phyloP scores from a whole-genome alignment of 331 rosid species.

The Saraca asoca region DNA sequence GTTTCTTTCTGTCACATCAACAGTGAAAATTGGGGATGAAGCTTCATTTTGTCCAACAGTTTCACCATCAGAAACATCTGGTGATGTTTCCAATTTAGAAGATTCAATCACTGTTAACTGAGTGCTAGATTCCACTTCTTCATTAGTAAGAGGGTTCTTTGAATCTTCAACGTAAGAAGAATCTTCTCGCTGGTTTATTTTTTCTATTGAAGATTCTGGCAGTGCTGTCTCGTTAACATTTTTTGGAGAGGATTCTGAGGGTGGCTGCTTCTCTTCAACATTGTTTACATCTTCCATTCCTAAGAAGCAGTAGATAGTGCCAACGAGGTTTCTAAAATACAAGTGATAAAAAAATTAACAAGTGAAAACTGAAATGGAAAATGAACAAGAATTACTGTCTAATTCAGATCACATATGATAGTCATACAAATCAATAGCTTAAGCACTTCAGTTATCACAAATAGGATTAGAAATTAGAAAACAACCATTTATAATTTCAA shows the following conservation, averaged over 20 bases:
- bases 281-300: slow-evolving; percentile 71
- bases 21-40: slow-evolving; percentile 41
- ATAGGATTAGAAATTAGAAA: slow-evolving; percentile 11
- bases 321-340: slow-evolving; percentile 37
- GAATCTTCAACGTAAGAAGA: slow-evolving; percentile 40
- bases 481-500: slow-evolving; percentile 2
- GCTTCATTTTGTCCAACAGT: slow-evolving; percentile 46
- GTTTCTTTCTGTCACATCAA: slow-evolving; percentile 39
- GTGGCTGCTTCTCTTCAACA: slow-evolving; percentile 47
- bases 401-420: too few relatives aligned
- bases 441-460: slow-evolving; percentile 16
- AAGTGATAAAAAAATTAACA: slow-evolving; percentile 37
- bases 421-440: too few relatives aligned
- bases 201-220: slow-evolving; percentile 30
- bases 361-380: slow-evolving; percentile 32
- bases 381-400: slow-evolving; percentile 17
- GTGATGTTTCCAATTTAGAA: slow-evolving; percentile 29
- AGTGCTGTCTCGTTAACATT: slow-evolving; percentile 21
- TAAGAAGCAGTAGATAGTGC: slow-evolving; percentile 38
- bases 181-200: slow-evolving; percentile 21
- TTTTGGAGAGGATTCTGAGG: slow-evolving; percentile 44
- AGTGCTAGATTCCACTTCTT: slow-evolving; percentile 42
- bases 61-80: slow-evolving; percentile 46
- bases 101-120: slow-evolving; percentile 37
- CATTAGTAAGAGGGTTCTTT: slow-evolving; percentile 40